Evolutionary conservation across 2,329 filamentous ascomycete genomes (phyloP).

Genomic region (Fusarium equiseti): DNA sequence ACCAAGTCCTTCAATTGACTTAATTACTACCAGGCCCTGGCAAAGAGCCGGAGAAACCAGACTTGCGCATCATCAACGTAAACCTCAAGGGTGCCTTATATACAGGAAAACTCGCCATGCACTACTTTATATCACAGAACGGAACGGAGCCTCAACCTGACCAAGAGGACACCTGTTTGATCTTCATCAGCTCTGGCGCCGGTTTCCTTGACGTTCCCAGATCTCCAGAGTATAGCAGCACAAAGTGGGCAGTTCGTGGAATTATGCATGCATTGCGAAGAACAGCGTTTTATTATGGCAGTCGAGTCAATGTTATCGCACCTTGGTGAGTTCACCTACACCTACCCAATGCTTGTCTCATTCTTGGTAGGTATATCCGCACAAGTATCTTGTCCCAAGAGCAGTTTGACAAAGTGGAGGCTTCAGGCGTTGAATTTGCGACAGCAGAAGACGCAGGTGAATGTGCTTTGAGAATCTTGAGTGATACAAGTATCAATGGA

Average conservation of each 20-base stretch:
- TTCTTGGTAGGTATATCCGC: background rate
- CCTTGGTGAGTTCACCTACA: background rate
- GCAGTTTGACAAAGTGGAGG: conserved; percentile 3
- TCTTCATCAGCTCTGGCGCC: background rate
- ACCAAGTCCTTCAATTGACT: too few species aligned
- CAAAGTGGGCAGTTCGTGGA: conserved; percentile 12
- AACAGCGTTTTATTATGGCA: background rate
- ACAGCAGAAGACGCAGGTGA: conserved; percentile 1
- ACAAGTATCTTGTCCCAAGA: background rate
- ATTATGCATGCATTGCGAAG: conserved; percentile 16
- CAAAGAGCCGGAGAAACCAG: background rate
- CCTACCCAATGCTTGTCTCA: rapidly evolving
- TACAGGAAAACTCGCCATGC: conserved; percentile 4
- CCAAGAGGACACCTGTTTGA: conserved; percentile 2
- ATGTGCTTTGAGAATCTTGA: background rate
- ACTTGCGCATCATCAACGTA: background rate
- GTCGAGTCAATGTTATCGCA: conserved; percentile 1
- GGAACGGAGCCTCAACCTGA: rapidly evolving
- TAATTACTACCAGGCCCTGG: background rate
- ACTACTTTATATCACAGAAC: conserved; percentile 4
- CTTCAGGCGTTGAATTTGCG: background rate
- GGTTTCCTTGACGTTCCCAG: conserved; percentile 1
- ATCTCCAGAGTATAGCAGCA: conserved; percentile 14
- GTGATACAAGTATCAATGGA: background rate
- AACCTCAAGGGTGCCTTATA: background rate